phyloP scores from a whole-genome alignment of 306 rosid genomes.

The Gastrolobium villosum region DNA sequence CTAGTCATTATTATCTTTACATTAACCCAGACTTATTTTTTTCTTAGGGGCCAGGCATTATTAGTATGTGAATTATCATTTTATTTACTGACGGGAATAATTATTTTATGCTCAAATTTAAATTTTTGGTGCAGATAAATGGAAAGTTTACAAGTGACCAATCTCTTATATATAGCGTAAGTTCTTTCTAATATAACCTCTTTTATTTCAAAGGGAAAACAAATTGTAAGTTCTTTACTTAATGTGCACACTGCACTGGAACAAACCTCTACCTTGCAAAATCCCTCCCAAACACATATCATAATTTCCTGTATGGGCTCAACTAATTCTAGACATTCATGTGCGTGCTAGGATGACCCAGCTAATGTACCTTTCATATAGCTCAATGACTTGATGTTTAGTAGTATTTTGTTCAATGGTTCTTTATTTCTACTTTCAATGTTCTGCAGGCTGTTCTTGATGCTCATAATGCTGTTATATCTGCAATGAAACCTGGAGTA shows the following conservation, averaged over 20 bases:
- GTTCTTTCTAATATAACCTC: conserved; percentile 45
- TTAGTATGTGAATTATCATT: background rate
- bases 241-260: conserved; percentile 23
- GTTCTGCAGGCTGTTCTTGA: conserved; percentile 87
- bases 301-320: conserved; percentile 13
- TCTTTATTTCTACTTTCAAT: conserved; percentile 30
- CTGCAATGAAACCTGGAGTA: conserved; percentile 82
- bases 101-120: conserved; percentile 37
- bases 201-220: conserved; percentile 13
- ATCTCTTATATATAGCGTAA: conserved; percentile 76
- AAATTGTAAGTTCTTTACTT: conserved; percentile 19
- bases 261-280: conserved; percentile 37
- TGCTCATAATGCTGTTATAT: conserved; percentile 87
- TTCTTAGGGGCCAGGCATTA: background rate
- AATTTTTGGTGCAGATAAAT: conserved; percentile 71
- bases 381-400: background rate
- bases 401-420: conserved; percentile 28
- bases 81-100: conserved; percentile 21
- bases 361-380: conserved; percentile 29
- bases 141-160: conserved; percentile 91
- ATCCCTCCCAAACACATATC: conserved; percentile 11
- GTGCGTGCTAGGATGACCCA: conserved; percentile 32
- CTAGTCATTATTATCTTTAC: conserved; percentile 27
- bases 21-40: conserved; percentile 1
- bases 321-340: conserved; percentile 14